phyloP scores from a whole-genome alignment of 208 protist species.

The Porcisia hertigi region DNA sequence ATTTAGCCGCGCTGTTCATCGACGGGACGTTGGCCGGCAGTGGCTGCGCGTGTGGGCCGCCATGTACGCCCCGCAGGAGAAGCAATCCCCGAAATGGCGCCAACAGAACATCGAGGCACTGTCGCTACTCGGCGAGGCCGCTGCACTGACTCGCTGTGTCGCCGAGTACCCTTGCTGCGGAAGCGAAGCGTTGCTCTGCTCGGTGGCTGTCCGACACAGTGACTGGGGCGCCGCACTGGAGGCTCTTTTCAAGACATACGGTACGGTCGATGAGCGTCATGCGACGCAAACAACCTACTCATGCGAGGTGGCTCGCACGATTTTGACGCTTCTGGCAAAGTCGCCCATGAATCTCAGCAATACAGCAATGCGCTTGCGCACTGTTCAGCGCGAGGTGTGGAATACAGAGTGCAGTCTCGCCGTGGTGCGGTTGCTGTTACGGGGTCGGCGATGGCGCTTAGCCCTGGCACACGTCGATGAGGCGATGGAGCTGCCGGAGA shows the following conservation, averaged over 20 bases:
- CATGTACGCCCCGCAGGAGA: slow-evolving; percentile 27
- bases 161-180: slow-evolving; percentile 10
- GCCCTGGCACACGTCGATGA: slow-evolving; percentile 53
- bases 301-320: slow-evolving; percentile 29
- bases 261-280: slow-evolving; percentile 17
- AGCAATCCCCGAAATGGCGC: slow-evolving; percentile 28
- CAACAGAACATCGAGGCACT: slow-evolving; percentile 51
- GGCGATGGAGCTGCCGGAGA: slow-evolving; percentile 32
- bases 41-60: slow-evolving; percentile 53
- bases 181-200: slow-evolving; percentile 38
- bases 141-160: slow-evolving; percentile 25
- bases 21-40: slow-evolving; percentile 45
- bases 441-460: slow-evolving; percentile 56
- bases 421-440: slow-evolving; percentile 60
- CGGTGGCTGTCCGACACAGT: slow-evolving; percentile 42
- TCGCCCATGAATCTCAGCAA: slow-evolving; percentile 70
- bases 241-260: slow-evolving; percentile 31
- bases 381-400: slow-evolving; percentile 40
- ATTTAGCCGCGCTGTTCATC: slow-evolving; percentile 34
- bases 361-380: slow-evolving; percentile 57
- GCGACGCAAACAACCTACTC: slow-evolving; percentile 22
- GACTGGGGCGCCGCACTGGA: slow-evolving; percentile 58
- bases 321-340: slow-evolving; percentile 47
- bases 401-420: slow-evolving; percentile 35
- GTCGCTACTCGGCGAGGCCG: slow-evolving; percentile 40